Evolutionary conservation across 2,329 filamentous ascomycete species (phyloP).

Genomic region (Talaromyces sp.): DNA sequence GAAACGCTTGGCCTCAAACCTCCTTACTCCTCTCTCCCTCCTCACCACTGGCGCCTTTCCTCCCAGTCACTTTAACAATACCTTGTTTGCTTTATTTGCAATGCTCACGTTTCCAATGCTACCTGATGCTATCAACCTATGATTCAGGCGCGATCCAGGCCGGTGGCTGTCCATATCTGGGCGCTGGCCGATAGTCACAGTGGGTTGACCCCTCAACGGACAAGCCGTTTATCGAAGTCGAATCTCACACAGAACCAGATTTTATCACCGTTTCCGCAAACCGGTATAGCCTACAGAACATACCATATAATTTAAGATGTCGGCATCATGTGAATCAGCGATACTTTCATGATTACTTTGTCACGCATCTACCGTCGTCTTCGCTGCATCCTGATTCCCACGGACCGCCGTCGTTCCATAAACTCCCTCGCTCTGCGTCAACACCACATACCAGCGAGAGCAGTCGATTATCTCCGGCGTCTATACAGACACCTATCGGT

Average conservation of each 20-base stretch:
- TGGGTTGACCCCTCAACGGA: conserved; percentile 25
- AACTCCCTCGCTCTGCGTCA: conserved; percentile 80
- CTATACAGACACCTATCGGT: conserved; percentile 59
- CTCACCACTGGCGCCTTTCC: neutral
- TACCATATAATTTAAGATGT: conserved; percentile 17
- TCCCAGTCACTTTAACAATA: neutral
- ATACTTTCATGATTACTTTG: conserved; percentile 91
- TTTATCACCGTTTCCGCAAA: conserved; percentile 34
- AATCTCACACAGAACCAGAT: conserved; percentile 27
- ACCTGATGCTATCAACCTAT: conserved; percentile 23
- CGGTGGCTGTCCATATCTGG: conserved; percentile 40
- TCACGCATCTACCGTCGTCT: conserved; percentile 89
- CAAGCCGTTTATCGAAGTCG: neutral
- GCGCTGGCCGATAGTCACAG: conserved; percentile 37
- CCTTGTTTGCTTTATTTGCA: neutral
- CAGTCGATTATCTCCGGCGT: conserved; percentile 50
- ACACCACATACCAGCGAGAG: conserved; percentile 65
- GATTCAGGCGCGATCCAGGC: conserved; percentile 38
- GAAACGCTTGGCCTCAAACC: neutral
- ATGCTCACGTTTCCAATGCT: neutral
- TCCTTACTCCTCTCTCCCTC: neutral
- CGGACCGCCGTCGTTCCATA: conserved; percentile 68
- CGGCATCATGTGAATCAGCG: conserved; percentile 36
- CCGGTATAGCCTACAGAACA: conserved; percentile 25
- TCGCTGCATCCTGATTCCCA: conserved; percentile 86